Evolutionary conservation across 2,329 filamentous ascomycete species (phyloP).

Genomic region (Hymenotorrendiella dingleyae): DNA sequence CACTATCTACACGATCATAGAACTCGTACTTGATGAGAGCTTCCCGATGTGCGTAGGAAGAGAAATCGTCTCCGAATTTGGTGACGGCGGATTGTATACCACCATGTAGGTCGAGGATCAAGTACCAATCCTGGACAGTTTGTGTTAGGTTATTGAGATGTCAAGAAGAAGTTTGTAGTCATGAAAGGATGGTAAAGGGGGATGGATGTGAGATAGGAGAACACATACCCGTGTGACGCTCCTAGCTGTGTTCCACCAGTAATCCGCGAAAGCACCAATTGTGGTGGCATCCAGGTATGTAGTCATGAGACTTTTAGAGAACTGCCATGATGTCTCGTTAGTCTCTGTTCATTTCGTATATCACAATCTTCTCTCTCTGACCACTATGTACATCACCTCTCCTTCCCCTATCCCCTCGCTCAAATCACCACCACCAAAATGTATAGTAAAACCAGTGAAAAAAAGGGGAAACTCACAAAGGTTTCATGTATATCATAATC

Average conservation of each 20-base stretch:
- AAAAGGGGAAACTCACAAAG: slow-evolving; percentile 9
- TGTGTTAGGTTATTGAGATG: not conserved
- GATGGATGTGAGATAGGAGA: not conserved
- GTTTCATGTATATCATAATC: slow-evolving; percentile 19
- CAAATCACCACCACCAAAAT: too few species aligned
- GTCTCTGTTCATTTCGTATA: too few species aligned
- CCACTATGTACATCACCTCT: too few species aligned
- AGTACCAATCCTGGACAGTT: slow-evolving; percentile 14
- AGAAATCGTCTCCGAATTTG: slow-evolving; percentile 3
- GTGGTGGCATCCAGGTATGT: slow-evolving; percentile 8
- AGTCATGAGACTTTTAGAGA: slow-evolving; percentile 19
- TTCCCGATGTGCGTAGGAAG: slow-evolving; percentile 16
- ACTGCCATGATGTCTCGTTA: slow-evolving; percentile 2
- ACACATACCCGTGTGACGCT: not conserved
- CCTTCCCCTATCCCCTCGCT: too few species aligned
- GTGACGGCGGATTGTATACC: slow-evolving; percentile 12
- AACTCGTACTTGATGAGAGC: slow-evolving; percentile 17
- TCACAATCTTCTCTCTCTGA: too few species aligned
- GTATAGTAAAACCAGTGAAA: too few species aligned
- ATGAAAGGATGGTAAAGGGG: too few species aligned
- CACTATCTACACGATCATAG: slow-evolving; percentile 8
- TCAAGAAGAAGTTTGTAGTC: too few species aligned
- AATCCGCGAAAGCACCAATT: slow-evolving; percentile 11
- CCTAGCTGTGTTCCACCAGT: slow-evolving; percentile 8
- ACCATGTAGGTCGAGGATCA: slow-evolving; percentile 18